Conservation (phyloP, 495 filamentous ascomycete species). For the Tetracladium marchalianum region DNA sequence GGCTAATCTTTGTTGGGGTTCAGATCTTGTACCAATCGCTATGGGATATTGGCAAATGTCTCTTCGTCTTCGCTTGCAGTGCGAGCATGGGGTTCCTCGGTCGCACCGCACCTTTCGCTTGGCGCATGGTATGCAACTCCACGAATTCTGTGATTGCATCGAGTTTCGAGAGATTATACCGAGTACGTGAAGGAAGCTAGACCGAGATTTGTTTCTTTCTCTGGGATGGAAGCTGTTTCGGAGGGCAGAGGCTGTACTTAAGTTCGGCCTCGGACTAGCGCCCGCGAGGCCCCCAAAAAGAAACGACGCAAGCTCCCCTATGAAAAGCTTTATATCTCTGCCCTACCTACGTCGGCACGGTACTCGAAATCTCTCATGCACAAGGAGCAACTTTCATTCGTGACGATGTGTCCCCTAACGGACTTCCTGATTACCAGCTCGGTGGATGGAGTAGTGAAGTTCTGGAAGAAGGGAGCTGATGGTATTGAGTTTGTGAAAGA, state of each 20-base stretch:
- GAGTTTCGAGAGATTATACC: too few relatives aligned
- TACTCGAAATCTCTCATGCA: slow-evolving; percentile 99
- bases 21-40: too few relatives aligned
- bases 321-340: slow-evolving; percentile 88
- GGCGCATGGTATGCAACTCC: slow-evolving; percentile 45
- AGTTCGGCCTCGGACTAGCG: too few relatives aligned
- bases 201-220: too few relatives aligned
- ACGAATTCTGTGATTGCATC: too few relatives aligned
- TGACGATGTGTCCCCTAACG: slow-evolving; percentile 77
- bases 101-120: slow-evolving; percentile 59
- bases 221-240: too few relatives aligned
- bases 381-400: slow-evolving; percentile 81
- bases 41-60: too few relatives aligned
- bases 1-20: too few relatives aligned
- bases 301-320: slow-evolving; percentile 84
- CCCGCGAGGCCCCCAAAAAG: slow-evolving; percentile 57
- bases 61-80: slow-evolving; percentile 27
- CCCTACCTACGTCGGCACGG: slow-evolving; percentile 68
- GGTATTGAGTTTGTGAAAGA: slow-evolving; percentile 98
- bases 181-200: too few relatives aligned
- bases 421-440: slow-evolving; percentile 94
- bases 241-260: too few relatives aligned
- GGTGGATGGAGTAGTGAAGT: slow-evolving; percentile 89
- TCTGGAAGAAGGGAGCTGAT: slow-evolving; percentile 93
- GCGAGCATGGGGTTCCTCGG: slow-evolving; percentile 50